Percentiles rank a stretch among this genome's conserved stretches.
Conservation (phyloP, 2,329 filamentous ascomycete genomes). For the Talaromyces sp. region DNA sequence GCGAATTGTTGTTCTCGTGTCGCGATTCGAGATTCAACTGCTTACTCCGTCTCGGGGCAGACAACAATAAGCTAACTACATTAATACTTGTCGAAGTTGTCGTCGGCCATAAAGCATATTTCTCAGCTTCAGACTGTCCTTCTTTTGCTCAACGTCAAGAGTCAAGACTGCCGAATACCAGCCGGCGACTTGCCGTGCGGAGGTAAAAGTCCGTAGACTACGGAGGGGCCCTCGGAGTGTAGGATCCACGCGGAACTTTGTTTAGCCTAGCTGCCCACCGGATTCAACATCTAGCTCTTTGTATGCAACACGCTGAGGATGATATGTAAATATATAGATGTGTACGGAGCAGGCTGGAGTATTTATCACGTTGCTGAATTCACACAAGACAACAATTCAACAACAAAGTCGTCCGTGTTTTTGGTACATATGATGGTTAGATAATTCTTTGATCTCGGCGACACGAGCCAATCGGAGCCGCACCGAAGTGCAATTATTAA, state of each 20-base stretch:
- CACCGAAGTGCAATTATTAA: neutral
- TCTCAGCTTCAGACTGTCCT: neutral
- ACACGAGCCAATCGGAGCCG: neutral
- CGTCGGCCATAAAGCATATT: neutral
- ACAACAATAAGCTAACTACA: neutral
- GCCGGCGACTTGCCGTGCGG: neutral
- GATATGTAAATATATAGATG: neutral
- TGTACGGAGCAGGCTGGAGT: neutral
- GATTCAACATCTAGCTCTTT: neutral
- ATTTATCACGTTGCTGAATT: neutral
- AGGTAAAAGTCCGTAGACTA: neutral
- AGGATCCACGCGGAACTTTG: neutral
- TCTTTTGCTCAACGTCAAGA: neutral
- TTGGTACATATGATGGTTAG: fast-evolving
- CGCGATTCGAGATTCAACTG: neutral
- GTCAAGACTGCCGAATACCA: neutral
- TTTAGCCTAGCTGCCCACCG: neutral
- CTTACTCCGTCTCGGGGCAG: neutral
- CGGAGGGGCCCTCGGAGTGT: too few species aligned
- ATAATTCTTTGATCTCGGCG: neutral
- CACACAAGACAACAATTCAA: neutral
- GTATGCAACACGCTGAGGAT: neutral
- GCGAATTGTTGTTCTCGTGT: neutral
- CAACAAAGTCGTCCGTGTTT: neutral
- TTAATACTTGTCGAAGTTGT: neutral